Evolutionary conservation across 768 basidiomycete species (phyloP).

Genomic region (Termitomyces sp.): DNA sequence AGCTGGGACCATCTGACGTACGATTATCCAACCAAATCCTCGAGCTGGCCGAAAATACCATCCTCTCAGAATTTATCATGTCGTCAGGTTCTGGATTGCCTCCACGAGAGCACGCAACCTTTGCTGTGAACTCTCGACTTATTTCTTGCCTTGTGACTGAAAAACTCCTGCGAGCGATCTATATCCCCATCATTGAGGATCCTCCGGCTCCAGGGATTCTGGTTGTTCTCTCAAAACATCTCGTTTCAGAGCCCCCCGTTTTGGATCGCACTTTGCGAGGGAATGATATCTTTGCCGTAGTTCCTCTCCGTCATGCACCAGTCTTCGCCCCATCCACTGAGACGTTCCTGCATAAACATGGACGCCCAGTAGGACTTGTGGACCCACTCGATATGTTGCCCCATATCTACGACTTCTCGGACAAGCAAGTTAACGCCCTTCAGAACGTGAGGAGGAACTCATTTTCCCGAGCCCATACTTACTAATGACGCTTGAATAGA

Average conservation of each 20-base stretch:
- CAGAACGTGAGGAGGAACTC: slow-evolving; percentile 1
- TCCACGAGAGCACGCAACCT: slow-evolving; percentile 37
- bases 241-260: slow-evolving; percentile 32
- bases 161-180: slow-evolving; percentile 41
- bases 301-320: slow-evolving; percentile 47
- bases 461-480: neutral
- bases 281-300: slow-evolving; percentile 45
- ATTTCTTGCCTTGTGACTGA: slow-evolving; percentile 51
- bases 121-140: slow-evolving; percentile 48
- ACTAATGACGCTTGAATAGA: slow-evolving; percentile 15
- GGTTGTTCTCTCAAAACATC: slow-evolving; percentile 36
- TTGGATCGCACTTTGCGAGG: slow-evolving; percentile 32
- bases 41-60: neutral
- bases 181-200: slow-evolving; percentile 30
- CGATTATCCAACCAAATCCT: neutral
- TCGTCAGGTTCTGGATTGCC: slow-evolving; percentile 35
- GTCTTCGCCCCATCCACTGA: slow-evolving; percentile 28
- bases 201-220: slow-evolving; percentile 32
- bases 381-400: slow-evolving; percentile 62
- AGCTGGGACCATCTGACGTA: neutral
- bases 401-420: slow-evolving; percentile 35
- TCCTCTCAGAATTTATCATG: slow-evolving; percentile 19
- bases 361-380: slow-evolving; percentile 42
- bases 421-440: slow-evolving; percentile 10
- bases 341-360: slow-evolving; percentile 29